Evolutionary conservation across 352 stramenopile species (phyloP).

Genomic region (Bremia lactucae): DNA sequence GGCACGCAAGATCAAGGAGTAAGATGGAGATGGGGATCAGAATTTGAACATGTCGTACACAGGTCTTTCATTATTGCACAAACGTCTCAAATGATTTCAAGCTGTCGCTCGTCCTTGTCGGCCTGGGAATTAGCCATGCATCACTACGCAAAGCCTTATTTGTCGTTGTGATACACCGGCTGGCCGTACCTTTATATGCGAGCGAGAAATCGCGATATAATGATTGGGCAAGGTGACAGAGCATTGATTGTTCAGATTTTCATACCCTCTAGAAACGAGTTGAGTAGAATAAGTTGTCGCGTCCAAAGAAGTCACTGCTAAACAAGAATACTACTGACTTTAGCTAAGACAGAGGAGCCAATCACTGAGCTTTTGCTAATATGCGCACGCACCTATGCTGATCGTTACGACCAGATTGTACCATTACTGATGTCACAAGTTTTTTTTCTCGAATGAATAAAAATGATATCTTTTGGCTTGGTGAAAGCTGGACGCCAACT

Average conservation of each 20-base stretch:
- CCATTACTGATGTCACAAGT: conserved; percentile 6
- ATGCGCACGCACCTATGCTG: conserved; percentile 6
- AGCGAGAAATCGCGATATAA: conserved; percentile 3
- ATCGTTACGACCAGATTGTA: conserved; percentile 4
- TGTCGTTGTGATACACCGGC: conserved; percentile 30
- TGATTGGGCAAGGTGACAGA: conserved; percentile 32
- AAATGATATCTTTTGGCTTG: conserved; percentile 34
- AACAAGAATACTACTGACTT: conserved; percentile 54
- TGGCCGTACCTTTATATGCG: conserved; percentile 45
- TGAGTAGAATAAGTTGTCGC: conserved; percentile 41
- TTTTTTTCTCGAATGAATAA: conserved; percentile 3
- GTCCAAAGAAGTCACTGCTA: conserved; percentile 51
- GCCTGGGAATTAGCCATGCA: conserved; percentile 29
- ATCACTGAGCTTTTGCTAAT: conserved; percentile 44
- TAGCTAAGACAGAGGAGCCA: conserved; percentile 31
- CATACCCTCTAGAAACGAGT: conserved; percentile 49
- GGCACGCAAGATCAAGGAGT: conserved; percentile 6
- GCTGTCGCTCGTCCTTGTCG: conserved; percentile 50
- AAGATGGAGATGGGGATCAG: conserved; percentile 7
- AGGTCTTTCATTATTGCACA: conserved; percentile 56
- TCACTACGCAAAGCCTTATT: conserved; percentile 42
- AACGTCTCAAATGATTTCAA: conserved; percentile 50
- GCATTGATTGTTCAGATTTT: conserved; percentile 50
- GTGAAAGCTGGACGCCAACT: conserved; percentile 24
- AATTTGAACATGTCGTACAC: conserved; percentile 20